These are phyloP conservation scores for Boletus speciosus DNA, from an alignment of 768 basidiomycete species.

Conservation along the genomic window DNA sequence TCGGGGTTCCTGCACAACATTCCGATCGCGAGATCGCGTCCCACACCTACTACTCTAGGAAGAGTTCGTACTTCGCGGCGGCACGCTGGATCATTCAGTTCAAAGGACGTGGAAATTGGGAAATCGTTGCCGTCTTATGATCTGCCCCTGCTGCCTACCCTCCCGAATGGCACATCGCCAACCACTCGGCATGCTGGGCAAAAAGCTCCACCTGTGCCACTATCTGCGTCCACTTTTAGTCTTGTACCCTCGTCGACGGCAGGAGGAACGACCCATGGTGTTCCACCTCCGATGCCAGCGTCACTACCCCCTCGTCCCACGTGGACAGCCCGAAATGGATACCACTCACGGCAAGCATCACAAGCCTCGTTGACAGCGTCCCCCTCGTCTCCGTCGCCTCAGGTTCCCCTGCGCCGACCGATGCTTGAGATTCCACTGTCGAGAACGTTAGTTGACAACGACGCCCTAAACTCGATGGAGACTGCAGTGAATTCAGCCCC, in stretches of 20 bases:
- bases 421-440: conserved; percentile 53
- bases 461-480: conserved; percentile 75
- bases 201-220: conserved; percentile 41
- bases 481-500: conserved; percentile 77
- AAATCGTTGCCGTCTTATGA: conserved; percentile 72
- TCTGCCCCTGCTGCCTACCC: conserved; percentile 26
- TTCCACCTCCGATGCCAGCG: conserved; percentile 6
- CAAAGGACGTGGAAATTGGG: conserved; percentile 86
- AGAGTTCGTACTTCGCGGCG: conserved; percentile 62
- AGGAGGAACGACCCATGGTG: conserved; percentile 3
- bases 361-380: conserved; percentile 40
- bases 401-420: conserved; percentile 24
- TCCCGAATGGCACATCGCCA: conserved; percentile 28
- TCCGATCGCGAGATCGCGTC: conserved; percentile 31
- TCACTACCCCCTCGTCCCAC: conserved; percentile 13
- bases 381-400: conserved; percentile 36
- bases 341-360: conserved; percentile 44
- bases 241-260: conserved; percentile 9
- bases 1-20: conserved; percentile 19
- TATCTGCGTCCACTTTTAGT: conserved; percentile 24
- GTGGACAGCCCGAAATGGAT: conserved; percentile 7
- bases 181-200: conserved; percentile 47
- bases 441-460: conserved; percentile 68
- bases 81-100: conserved; percentile 94
- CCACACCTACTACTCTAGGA: conserved; percentile 29